Conservation (phyloP, 768 basidiomycete genomes). For the Pisolithus marmoratus region DNA sequence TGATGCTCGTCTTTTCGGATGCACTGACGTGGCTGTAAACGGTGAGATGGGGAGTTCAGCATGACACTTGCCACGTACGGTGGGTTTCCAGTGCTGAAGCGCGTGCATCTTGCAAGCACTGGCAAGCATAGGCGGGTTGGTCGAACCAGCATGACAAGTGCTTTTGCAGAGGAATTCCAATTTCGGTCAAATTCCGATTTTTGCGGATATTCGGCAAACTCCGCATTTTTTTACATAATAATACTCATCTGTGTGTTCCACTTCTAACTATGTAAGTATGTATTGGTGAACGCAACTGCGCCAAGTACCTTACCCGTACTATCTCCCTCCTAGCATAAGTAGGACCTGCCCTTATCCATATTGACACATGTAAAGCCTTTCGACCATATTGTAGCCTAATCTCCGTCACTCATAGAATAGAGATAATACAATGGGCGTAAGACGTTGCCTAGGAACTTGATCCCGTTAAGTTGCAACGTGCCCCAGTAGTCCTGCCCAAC, state of each 20-base stretch:
- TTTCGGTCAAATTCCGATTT: too few relatives aligned
- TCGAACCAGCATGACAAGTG: conserved; percentile 24
- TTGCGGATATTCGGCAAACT: background rate
- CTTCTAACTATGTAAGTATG: too few relatives aligned
- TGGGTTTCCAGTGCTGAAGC: conserved; percentile 7
- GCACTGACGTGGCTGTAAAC: conserved; percentile 1
- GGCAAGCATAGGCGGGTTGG: conserved; percentile 14
- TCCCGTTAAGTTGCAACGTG: background rate
- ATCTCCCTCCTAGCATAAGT: too few relatives aligned
- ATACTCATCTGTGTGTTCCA: too few relatives aligned
- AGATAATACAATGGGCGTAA: background rate
- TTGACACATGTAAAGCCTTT: too few relatives aligned
- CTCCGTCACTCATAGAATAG: background rate
- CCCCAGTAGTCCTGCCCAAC: background rate
- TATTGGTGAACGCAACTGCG: too few relatives aligned
- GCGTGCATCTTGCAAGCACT: conserved; percentile 17
- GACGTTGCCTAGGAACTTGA: background rate
- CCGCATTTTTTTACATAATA: background rate
- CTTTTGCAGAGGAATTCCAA: too few relatives aligned
- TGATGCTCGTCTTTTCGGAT: background rate
- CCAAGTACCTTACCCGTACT: too few relatives aligned
- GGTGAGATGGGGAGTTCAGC: background rate
- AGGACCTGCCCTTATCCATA: too few relatives aligned
- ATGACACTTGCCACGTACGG: conserved; percentile 10
- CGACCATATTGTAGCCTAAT: too few relatives aligned